phyloP scores from a whole-genome alignment of 768 basidiomycete genomes.

The Lentinus brumalis region DNA sequence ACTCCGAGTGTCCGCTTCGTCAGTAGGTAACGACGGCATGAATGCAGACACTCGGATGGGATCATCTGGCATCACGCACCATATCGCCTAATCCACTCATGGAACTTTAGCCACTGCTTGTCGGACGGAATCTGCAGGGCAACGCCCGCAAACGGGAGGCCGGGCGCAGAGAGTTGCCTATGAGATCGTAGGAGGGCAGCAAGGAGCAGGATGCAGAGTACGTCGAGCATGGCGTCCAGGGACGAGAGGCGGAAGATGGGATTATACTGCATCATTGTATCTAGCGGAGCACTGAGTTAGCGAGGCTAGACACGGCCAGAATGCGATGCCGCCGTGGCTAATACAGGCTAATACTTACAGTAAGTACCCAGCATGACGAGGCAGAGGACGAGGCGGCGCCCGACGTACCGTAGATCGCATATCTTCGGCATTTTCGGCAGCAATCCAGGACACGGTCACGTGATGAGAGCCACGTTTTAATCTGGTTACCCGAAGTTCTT shows the following conservation, averaged over 20 bases:
- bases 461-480: neutral
- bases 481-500: too few relatives aligned
- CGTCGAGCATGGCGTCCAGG: neutral
- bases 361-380: neutral
- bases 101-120: conserved; percentile 31
- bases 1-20: too few relatives aligned
- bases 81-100: conserved; percentile 25
- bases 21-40: too few relatives aligned
- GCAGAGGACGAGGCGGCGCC: neutral
- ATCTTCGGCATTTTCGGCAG: neutral
- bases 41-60: neutral
- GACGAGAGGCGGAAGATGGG: neutral
- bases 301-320: neutral
- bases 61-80: conserved; percentile 14
- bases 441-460: neutral
- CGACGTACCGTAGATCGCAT: neutral
- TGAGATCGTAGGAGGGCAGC: neutral
- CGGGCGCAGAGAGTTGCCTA: conserved; percentile 22
- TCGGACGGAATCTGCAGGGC: conserved; percentile 28
- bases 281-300: neutral
- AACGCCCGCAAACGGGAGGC: conserved; percentile 26
- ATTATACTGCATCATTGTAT: neutral
- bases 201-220: neutral
- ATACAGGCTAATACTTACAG: neutral
- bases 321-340: neutral